Base-by-base conservation (phyloP, 225 moss, liverwort and hornwort species). In the Marchantia paleacea region DNA sequence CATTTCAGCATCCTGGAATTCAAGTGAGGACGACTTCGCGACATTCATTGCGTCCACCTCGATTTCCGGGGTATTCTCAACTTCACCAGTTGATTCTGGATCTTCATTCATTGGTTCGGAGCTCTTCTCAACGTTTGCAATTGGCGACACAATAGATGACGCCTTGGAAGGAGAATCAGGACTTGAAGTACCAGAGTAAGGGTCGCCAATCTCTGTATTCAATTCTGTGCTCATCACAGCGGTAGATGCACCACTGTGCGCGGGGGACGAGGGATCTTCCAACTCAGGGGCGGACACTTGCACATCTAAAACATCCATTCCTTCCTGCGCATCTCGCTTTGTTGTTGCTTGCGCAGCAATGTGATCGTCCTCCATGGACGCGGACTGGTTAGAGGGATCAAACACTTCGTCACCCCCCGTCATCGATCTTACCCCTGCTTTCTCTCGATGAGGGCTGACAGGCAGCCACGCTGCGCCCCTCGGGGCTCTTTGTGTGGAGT, bases 151-250 rank as follows among this genome's bases (percentile, higher is more conserved):
- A 60, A 50, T 50, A 55, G 77, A 65, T 52, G 64, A 54, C 74
- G 55, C 81, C 52, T 80, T 77, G 52, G 81, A 73, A 14, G 77
- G 48, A 24, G 81, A 74, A 53, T 52, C 81, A 29, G 81, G 81
- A 70, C 75, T 82, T 50, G 63, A 68, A 62, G 31, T 24, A 30
- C 49, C 69, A 48, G 69, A 20, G 53, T 77, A 78, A 53, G 48
- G 15, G 68, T 52, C 84, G 50, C 69, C 72, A 25, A 52, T 54
- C 16, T 78, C 79, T 55, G 71, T 75, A 75, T 82, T 82, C 79
- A 82, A 71, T 75, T 82, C 69, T 70, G 82, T 82, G 63, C 72
- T 78, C 26, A 69, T 70, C 75, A 51, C 85, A 79, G 75, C 75
- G 82, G 82, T 79, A 52, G 30, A 69, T 39, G 67, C 75, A 81